These are phyloP conservation scores for Pseudonitzschia multiseries DNA, from an alignment of 108 stramenopile genomes.

Conservation along the genomic window DNA sequence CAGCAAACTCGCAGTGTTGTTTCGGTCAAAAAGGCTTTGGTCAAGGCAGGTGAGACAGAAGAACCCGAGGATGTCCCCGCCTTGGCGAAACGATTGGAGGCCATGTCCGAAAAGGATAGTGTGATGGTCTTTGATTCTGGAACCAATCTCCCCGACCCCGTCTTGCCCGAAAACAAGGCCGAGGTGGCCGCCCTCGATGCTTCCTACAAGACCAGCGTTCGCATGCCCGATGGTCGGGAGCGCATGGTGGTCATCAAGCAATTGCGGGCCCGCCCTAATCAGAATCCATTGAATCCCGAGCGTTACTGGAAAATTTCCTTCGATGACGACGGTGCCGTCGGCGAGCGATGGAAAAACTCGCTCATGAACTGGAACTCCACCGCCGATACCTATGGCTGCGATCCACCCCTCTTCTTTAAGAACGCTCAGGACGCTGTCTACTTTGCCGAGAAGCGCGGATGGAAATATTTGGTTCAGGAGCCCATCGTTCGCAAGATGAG, in stretches of 20 bases:
- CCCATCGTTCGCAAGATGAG: conserved; percentile 67
- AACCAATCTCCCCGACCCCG: conserved; percentile 47
- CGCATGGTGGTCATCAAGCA: conserved; percentile 77
- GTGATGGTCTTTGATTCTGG: conserved; percentile 40
- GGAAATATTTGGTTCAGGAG: conserved; percentile 82
- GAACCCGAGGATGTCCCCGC: conserved; percentile 39
- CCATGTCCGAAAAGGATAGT: conserved; percentile 36
- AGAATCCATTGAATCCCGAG: conserved; percentile 57
- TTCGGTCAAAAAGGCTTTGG: conserved; percentile 37
- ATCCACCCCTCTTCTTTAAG: conserved; percentile 73
- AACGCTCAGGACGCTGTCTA: conserved; percentile 88
- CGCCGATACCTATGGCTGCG: conserved; percentile 89
- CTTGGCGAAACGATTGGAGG: conserved; percentile 34
- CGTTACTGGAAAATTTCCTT: conserved; percentile 78
- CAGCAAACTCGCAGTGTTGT: conserved; percentile 14
- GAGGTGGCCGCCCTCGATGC: conserved; percentile 80
- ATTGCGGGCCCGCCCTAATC: conserved; percentile 57
- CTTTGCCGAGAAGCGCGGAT: conserved; percentile 92
- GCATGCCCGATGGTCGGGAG: conserved; percentile 56
- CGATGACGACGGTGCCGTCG: conserved; percentile 66
- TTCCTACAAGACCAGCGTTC: conserved; percentile 50
- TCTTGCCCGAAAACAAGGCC: conserved; percentile 68
- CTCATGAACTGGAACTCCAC: conserved; percentile 96
- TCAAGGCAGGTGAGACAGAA: conserved; percentile 44
- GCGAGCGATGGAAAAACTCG: conserved; percentile 86